These are phyloP conservation scores for Thermomucor indicae-seudaticae DNA, from an alignment of 371 early-diverging fungal genomes.

Conservation along the genomic window DNA sequence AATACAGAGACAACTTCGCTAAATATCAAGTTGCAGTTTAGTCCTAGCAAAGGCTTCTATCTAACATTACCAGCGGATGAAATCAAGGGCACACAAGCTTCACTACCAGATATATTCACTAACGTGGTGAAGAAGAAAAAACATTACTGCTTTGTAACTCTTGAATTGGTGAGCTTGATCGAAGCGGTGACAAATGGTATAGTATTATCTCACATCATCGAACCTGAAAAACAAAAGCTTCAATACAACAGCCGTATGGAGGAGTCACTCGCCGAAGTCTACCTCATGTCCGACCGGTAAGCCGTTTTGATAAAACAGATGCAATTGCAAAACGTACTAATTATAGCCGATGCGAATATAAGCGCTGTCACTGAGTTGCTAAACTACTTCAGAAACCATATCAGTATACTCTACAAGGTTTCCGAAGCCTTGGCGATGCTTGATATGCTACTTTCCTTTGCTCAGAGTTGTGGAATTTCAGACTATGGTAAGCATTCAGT, in stretches of 20 bases:
- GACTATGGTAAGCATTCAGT: slow-evolving; percentile 50
- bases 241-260: slow-evolving; percentile 66
- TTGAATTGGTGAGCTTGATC: slow-evolving; percentile 61
- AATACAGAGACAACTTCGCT: slow-evolving; percentile 35
- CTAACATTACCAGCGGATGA: slow-evolving; percentile 44
- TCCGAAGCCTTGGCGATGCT: slow-evolving; percentile 81
- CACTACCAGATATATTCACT: slow-evolving; percentile 56
- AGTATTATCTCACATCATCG: no score
- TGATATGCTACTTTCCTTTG: slow-evolving; percentile 79
- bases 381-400: slow-evolving; percentile 48
- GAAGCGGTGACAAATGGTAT: neutral
- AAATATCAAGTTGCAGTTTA: slow-evolving; percentile 66
- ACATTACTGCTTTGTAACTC: slow-evolving; percentile 61
- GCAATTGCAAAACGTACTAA: neutral
- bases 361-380: slow-evolving; percentile 65
- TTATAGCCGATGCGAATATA: neutral
- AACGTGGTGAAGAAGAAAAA: slow-evolving; percentile 60
- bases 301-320: neutral
- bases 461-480: slow-evolving; percentile 53
- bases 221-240: no score
- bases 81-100: slow-evolving; percentile 14
- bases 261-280: slow-evolving; percentile 85
- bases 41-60: slow-evolving; percentile 56
- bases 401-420: slow-evolving; percentile 69
- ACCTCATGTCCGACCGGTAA: slow-evolving; percentile 77